These are phyloP conservation scores for Stylonectria norvegica DNA, from an alignment of 2,329 filamentous ascomycete species.

Conservation along the genomic window DNA sequence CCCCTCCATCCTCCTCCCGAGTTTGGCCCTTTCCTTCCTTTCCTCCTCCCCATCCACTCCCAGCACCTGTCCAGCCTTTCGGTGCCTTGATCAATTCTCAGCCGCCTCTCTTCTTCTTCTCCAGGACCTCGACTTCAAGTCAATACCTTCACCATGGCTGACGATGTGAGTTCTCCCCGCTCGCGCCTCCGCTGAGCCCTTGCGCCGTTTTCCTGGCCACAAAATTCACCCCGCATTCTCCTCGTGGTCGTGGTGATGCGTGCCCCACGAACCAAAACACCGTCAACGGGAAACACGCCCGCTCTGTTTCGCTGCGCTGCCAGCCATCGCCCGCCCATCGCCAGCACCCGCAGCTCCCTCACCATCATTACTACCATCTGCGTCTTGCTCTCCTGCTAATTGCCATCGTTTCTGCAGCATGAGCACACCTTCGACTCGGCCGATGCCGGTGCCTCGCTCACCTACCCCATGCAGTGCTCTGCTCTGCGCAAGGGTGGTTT, in stretches of 20 bases:
- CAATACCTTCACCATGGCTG: conserved; percentile 55
- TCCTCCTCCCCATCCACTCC: conserved; percentile 29
- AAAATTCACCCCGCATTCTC: conserved; percentile 50
- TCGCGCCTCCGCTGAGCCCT: conserved; percentile 25
- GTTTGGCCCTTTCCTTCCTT: conserved; percentile 27
- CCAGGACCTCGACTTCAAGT: conserved; percentile 33
- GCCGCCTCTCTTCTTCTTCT: conserved; percentile 28
- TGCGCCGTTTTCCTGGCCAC: conserved; percentile 31
- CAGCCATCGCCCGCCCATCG: conserved; percentile 8
- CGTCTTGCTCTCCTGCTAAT: conserved; percentile 18
- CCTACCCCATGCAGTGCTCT: conserved; percentile 99
- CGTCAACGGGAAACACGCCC: neutral
- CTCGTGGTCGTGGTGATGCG: no score
- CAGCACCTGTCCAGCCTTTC: conserved; percentile 26
- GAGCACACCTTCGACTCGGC: conserved; percentile 79
- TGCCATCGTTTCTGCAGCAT: conserved; percentile 46
- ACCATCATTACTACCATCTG: conserved; percentile 1
- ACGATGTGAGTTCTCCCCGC: conserved; percentile 47
- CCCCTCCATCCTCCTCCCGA: conserved; percentile 28
- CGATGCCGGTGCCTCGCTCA: conserved; percentile 93
- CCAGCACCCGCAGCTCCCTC: neutral
- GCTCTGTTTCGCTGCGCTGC: conserved; percentile 7
- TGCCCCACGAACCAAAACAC: conserved; percentile 33
- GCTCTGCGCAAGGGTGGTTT: conserved; percentile 98
- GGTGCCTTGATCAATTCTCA: conserved; percentile 15